These are phyloP conservation scores for Citrus sinensis DNA, from an alignment of 345 rosid genomes.

Conservation along the genomic window DNA sequence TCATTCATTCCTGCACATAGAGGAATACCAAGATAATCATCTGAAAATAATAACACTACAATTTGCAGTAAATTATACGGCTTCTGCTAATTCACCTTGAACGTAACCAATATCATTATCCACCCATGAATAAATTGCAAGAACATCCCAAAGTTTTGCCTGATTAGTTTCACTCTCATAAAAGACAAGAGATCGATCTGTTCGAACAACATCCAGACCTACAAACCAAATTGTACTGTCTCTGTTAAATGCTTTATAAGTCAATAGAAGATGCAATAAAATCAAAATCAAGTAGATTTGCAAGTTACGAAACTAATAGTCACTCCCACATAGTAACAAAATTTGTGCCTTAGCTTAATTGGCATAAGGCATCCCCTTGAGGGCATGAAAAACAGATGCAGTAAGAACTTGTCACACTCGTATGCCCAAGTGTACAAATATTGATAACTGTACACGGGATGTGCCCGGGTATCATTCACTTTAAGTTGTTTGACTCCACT, in stretches of 20 bases:
- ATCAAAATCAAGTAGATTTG: too few species aligned
- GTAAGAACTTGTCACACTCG: background rate
- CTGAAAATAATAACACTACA: background rate
- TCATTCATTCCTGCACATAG: conserved; percentile 84
- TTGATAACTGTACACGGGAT: background rate
- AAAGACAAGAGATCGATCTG: conserved; percentile 76
- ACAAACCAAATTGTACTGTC: conserved; percentile 19
- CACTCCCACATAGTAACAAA: background rate
- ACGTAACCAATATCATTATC: conserved; percentile 90
- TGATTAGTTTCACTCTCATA: conserved; percentile 66
- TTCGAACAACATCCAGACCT: conserved; percentile 97
- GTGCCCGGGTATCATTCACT: background rate
- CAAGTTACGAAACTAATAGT: background rate
- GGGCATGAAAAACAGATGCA: background rate
- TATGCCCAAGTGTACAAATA: too few species aligned
- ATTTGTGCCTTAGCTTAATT: background rate
- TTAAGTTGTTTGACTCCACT: background rate
- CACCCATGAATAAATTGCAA: conserved; percentile 82
- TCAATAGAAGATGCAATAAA: background rate
- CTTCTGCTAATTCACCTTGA: conserved; percentile 51
- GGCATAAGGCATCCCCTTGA: background rate
- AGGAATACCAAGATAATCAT: conserved; percentile 9
- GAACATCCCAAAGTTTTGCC: conserved; percentile 87
- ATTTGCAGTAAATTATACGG: background rate
- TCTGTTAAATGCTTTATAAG: conserved; percentile 8